These are phyloP conservation scores for Angomonas ambiguus DNA, from an alignment of 208 protist genomes.

Conservation along the genomic window DNA sequence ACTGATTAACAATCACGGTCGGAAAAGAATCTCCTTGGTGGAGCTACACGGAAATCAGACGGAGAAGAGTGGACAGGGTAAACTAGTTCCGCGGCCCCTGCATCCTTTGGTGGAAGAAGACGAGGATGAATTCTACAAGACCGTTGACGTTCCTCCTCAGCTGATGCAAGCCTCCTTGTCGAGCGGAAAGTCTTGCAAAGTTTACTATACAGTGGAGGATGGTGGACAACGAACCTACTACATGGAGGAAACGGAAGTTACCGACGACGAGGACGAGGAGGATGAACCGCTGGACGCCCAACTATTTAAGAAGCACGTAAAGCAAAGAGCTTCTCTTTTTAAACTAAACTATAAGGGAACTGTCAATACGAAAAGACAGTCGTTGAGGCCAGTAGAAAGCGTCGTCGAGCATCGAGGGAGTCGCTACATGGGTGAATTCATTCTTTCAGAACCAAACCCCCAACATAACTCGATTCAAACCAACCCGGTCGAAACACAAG, in stretches of 20 bases:
- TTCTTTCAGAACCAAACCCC: not conserved
- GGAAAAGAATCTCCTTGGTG: not conserved
- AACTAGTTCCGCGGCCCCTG: not conserved
- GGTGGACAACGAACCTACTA: not conserved
- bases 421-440: not conserved
- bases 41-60: not conserved
- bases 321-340: not conserved
- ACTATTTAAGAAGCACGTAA: not conserved
- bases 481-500: not conserved
- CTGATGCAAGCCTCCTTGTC: not conserved
- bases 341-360: not conserved
- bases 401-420: not conserved
- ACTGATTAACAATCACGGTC: not conserved
- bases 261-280: slow-evolving; percentile 1
- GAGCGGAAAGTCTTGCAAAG: not conserved
- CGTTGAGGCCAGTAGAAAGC: not conserved
- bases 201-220: not conserved
- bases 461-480: not conserved
- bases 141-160: not conserved
- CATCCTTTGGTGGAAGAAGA: not conserved
- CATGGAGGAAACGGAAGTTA: not conserved
- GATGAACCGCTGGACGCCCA: not conserved
- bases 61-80: not conserved
- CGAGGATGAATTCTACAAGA: not conserved
- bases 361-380: not conserved